Percentiles rank a stretch among this genome's conserved stretches.
Conservation (phyloP, 75 land plant species). For the Cryptomeria japonica region DNA sequence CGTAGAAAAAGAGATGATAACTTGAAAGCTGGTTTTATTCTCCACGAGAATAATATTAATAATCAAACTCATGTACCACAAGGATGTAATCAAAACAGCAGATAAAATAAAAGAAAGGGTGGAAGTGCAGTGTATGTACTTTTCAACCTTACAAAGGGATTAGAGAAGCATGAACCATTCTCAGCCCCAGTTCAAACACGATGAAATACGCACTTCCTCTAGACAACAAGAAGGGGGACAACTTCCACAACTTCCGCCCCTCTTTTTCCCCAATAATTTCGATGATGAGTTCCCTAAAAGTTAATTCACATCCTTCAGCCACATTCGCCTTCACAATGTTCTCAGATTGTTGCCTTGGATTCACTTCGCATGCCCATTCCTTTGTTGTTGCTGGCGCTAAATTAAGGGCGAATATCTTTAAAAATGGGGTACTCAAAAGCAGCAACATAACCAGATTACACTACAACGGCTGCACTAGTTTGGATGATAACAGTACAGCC, state of each 20-base stretch:
- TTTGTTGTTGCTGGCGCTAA: not conserved
- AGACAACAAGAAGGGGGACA: not conserved
- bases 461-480: not conserved
- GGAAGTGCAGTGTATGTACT: too few relatives aligned
- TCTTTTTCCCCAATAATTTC: not conserved
- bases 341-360: not conserved
- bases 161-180: not conserved
- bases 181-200: not conserved
- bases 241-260: not conserved
- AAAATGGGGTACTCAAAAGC: not conserved
- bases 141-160: too few relatives aligned
- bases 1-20: too few relatives aligned
- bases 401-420: not conserved
- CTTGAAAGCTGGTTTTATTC: too few relatives aligned
- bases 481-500: not conserved
- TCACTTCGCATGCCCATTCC: not conserved
- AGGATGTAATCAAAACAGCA: too few relatives aligned
- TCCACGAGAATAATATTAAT: too few relatives aligned
- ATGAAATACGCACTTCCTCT: not conserved
- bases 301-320: not conserved
- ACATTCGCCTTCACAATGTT: not conserved
- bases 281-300: not conserved
- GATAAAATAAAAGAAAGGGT: too few relatives aligned
- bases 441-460: not conserved
- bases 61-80: too few relatives aligned